These are phyloP conservation scores for Pleomassaria siparia DNA, from an alignment of 2,329 filamentous ascomycete genomes.

Conservation along the genomic window DNA sequence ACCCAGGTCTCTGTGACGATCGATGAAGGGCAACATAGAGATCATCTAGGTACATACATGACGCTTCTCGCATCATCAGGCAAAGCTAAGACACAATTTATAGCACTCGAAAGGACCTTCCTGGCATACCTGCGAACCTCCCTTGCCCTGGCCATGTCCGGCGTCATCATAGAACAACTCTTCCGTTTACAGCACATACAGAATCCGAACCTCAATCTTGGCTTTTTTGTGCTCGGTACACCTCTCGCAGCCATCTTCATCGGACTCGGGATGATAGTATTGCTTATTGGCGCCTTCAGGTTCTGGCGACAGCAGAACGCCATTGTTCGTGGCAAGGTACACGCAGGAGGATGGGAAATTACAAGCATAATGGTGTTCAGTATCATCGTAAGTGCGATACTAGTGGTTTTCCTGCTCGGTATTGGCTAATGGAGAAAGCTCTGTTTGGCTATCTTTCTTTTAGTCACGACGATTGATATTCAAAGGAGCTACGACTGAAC, in stretches of 20 bases:
- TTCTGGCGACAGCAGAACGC: conserved; percentile 64
- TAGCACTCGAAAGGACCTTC: conserved; percentile 74
- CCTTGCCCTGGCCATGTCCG: conserved; percentile 66
- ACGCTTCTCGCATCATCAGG: neutral
- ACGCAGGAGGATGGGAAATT: conserved; percentile 62
- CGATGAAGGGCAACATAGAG: conserved; percentile 53
- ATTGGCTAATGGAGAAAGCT: conserved; percentile 9
- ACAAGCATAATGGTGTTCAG: conserved; percentile 50
- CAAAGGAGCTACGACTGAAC: conserved; percentile 16
- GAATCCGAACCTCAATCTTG: conserved; percentile 50
- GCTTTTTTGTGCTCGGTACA: conserved; percentile 62
- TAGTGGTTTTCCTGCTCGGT: conserved; percentile 11
- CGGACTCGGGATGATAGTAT: conserved; percentile 50
- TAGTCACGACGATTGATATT: conserved; percentile 20
- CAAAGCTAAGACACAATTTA: neutral
- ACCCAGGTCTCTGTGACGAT: conserved; percentile 54
- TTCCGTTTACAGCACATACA: conserved; percentile 61
- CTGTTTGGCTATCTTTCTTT: conserved; percentile 12
- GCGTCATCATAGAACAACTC: conserved; percentile 67
- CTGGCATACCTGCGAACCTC: conserved; percentile 73
- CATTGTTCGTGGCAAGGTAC: conserved; percentile 58
- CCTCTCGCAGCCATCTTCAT: conserved; percentile 59
- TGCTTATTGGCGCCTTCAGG: conserved; percentile 57
- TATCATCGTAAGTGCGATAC: conserved; percentile 49
- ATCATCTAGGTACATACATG: conserved; percentile 57